phyloP scores from a whole-genome alignment of 768 basidiomycete species.

The Dentipellis sp. region DNA sequence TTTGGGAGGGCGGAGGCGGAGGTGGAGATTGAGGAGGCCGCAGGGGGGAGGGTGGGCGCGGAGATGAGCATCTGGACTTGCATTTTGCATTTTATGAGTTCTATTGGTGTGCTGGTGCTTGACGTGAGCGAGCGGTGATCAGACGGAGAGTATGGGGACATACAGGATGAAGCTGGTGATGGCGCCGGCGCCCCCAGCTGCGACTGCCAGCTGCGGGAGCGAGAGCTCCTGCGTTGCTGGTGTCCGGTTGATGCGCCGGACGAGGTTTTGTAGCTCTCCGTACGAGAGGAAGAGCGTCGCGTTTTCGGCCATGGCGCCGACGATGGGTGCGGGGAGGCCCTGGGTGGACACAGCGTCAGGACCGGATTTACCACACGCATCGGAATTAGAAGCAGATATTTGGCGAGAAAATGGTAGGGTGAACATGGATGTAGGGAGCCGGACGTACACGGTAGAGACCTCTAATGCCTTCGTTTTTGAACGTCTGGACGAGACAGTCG shows the following conservation, averaged over 20 bases:
- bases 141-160: conserved; percentile 20
- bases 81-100: conserved; percentile 96
- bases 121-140: neutral
- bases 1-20: too few relatives aligned
- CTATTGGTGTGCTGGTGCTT: conserved; percentile 71
- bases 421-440: neutral
- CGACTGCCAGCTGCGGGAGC: conserved; percentile 62
- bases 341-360: neutral
- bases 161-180: conserved; percentile 83
- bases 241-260: conserved; percentile 34
- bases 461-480: conserved; percentile 67
- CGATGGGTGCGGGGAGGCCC: conserved; percentile 88
- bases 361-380: neutral
- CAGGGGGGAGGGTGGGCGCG: conserved; percentile 12
- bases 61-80: conserved; percentile 82
- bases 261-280: conserved; percentile 57
- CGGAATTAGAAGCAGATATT: neutral
- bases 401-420: too few relatives aligned
- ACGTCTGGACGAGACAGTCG: conserved; percentile 81
- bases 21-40: neutral
- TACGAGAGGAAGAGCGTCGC: conserved; percentile 84
- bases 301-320: conserved; percentile 90
- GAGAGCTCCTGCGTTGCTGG: conserved; percentile 35
- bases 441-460: conserved; percentile 79
- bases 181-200: conserved; percentile 83